Base-by-base conservation (phyloP, 1,284 basidiomycete genomes). In the Farysia itapuensis region DNA sequence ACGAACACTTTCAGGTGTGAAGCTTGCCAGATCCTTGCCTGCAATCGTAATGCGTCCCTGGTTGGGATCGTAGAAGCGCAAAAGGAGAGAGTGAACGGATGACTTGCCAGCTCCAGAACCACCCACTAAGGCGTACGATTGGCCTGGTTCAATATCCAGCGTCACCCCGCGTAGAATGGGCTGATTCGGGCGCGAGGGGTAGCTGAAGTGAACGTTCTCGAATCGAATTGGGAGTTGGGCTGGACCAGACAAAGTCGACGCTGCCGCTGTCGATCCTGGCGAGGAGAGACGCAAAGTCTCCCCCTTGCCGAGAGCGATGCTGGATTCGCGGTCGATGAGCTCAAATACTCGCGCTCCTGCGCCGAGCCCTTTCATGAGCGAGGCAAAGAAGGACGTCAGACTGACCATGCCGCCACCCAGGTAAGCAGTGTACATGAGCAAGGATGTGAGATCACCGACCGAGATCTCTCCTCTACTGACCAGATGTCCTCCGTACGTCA, bases 281-380 rank as follows among this genome's bases (percentile, higher is more conserved):
- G 30, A 26, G 13, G 42, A 11, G 1, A 61, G 28, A n/a, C 38
- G 33, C 4, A 66, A 45, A 28, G 26, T 18, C 32, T 43, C 39
- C 16, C 68, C 72, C 18, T 59, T 39, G 31, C 60, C 70, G 5
- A 68, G 49, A 20, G 42, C 50, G 25, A 77, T 63, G 31, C 42
- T 60, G 15, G 78, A 77, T 33, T 73, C 63, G n/a, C 78, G 75
- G 49, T 94, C 91, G 15, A 98, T 81, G 5, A 98, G 83, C 65
- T 92, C 89, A 77, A 98, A 98, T 6, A 97, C 88, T 19, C 95
- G 86, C 1, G 85, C 83, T 8, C 91, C 91, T 0, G 95, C 94
- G 39, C 94, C 94, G 36, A 98, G 85, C 32, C 89, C 92, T 51
- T 87, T 75, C 79, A 80, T 80, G 39, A 80, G 64, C 8, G 74